Evolutionary conservation across 139 green algal species (phyloP).

Genomic region (Volvox africanus): DNA sequence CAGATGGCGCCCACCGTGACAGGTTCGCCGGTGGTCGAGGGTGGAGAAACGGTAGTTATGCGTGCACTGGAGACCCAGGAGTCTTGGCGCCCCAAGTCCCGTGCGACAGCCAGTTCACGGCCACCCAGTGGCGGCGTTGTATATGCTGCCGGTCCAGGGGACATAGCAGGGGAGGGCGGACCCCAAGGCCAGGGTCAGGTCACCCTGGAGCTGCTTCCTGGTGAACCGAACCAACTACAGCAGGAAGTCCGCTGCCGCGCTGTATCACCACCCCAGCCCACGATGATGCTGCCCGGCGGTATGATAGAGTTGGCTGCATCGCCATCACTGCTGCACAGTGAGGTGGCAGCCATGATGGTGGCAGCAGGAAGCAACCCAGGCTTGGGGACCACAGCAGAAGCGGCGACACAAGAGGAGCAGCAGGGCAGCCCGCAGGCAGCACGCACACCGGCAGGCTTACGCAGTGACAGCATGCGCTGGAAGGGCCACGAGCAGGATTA

Average conservation of each 20-base stretch:
- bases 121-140: background rate
- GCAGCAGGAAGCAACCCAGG: background rate
- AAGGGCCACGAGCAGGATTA: background rate
- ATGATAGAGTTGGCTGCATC: constrained; percentile 11
- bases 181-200: background rate
- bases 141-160: background rate
- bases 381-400: background rate
- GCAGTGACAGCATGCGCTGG: constrained; percentile 25
- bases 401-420: background rate
- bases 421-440: background rate
- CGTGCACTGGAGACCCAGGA: constrained; percentile 2
- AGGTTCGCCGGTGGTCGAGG: background rate
- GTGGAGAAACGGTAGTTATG: background rate
- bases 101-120: background rate
- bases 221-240: background rate
- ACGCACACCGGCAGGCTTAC: constrained; percentile 17
- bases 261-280: background rate
- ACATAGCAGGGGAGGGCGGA: background rate
- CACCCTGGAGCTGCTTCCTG: background rate
- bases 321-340: constrained; percentile 31
- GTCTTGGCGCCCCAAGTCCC: constrained; percentile 12
- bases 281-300: constrained; percentile 18
- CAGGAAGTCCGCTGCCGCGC: background rate
- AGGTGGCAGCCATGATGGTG: constrained; percentile 1
- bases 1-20: too few species aligned